phyloP scores from a whole-genome alignment of 2,329 filamentous ascomycete genomes.

The Hirsutella minnesotensis region DNA sequence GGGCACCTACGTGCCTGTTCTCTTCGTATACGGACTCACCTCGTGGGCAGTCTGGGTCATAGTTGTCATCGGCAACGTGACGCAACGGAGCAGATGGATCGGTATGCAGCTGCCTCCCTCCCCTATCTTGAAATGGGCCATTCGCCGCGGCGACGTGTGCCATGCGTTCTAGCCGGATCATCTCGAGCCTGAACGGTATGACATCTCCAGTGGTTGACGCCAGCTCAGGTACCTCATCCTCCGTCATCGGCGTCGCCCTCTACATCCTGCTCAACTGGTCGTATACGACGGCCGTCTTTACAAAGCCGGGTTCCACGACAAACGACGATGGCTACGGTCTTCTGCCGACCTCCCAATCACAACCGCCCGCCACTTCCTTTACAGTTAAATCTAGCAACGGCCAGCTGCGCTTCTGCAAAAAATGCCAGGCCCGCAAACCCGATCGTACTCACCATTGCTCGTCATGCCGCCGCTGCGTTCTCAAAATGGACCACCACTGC shows the following conservation, averaged over 20 bases:
- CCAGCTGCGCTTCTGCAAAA: slow-evolving; percentile 85
- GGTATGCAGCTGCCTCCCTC: slow-evolving; percentile 26
- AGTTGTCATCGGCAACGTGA: slow-evolving; percentile 54
- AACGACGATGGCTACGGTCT: slow-evolving; percentile 62
- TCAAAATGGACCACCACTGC: slow-evolving; percentile 99
- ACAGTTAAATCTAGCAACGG: slow-evolving; percentile 81
- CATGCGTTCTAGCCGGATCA: no score
- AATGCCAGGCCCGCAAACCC: slow-evolving; percentile 88
- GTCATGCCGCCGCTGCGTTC: slow-evolving; percentile 81
- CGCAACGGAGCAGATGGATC: slow-evolving; percentile 41
- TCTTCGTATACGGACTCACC: slow-evolving; percentile 81
- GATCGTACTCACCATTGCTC: slow-evolving; percentile 96
- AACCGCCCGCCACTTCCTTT: slow-evolving; percentile 55
- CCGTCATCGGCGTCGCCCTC: slow-evolving; percentile 54
- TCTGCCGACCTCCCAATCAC: slow-evolving; percentile 57
- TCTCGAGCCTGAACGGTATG: no score
- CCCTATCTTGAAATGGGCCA: background rate
- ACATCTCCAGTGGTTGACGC: no score
- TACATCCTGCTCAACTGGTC: slow-evolving; percentile 75
- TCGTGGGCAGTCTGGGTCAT: slow-evolving; percentile 90
- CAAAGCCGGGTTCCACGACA: slow-evolving; percentile 65
- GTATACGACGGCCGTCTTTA: slow-evolving; percentile 91
- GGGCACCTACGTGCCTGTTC: slow-evolving; percentile 73
- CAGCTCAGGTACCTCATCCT: slow-evolving; percentile 44
- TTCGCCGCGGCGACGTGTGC: no score